Conservation (phyloP, 1,139 yeast genomes). For the Citeromyces hawaiiensis region DNA sequence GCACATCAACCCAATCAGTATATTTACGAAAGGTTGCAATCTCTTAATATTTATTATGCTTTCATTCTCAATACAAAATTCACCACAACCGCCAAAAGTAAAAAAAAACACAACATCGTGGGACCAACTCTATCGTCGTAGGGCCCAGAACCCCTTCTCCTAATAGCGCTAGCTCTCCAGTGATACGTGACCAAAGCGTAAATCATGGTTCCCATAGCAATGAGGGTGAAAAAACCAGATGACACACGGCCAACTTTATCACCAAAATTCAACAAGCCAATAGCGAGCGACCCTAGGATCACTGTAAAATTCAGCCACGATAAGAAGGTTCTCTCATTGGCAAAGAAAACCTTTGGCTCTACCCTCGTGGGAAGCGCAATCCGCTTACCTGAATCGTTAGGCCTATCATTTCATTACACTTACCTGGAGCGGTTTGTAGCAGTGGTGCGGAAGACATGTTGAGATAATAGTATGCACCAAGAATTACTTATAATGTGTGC, state of each 20-base stretch:
- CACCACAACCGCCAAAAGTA: constrained; percentile 82
- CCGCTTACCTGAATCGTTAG: constrained; percentile 51
- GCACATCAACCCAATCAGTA: too few relatives aligned
- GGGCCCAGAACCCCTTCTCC: constrained; percentile 96
- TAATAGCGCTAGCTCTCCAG: constrained; percentile 98
- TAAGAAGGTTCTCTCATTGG: constrained; percentile 94
- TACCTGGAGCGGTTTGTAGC: constrained; percentile 45
- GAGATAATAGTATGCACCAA: neutral
- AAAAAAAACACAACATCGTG: constrained; percentile 91
- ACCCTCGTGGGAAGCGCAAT: constrained; percentile 96
- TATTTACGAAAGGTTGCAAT: too few relatives aligned
- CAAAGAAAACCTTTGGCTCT: constrained; percentile 97
- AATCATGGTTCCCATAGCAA: constrained; percentile 95
- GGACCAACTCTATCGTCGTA: constrained; percentile 98
- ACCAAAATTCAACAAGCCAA: constrained; percentile 92
- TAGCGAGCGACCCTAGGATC: constrained; percentile 90
- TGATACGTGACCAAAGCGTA: constrained; percentile 93
- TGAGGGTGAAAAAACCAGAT: constrained; percentile 86
- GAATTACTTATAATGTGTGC: neutral
- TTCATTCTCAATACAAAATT: constrained; percentile 80
- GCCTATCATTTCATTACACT: constrained; percentile 9
- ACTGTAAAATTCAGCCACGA: constrained; percentile 98
- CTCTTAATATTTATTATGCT: constrained; percentile 18
- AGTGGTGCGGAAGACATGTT: constrained; percentile 48
- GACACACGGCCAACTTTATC: constrained; percentile 85